Conservation (phyloP, 1,284 basidiomycete genomes). For the Hemileia vastatrix region DNA sequence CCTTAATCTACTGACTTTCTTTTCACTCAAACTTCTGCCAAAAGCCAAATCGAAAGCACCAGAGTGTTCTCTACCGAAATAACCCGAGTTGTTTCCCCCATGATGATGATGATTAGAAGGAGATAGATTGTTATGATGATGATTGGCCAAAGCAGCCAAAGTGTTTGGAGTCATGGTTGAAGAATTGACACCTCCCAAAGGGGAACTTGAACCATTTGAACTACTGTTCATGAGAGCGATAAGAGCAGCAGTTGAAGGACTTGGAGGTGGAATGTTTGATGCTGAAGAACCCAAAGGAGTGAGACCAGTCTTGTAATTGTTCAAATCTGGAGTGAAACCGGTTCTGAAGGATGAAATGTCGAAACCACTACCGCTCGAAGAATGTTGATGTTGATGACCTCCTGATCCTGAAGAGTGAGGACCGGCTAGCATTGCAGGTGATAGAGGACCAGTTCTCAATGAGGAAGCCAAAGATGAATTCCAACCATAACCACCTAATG, state of each 20-base stretch:
- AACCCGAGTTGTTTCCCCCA: too few relatives aligned
- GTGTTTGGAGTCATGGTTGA: slow-evolving; percentile 74
- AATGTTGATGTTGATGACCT: slow-evolving; percentile 34
- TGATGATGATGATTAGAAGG: too few relatives aligned
- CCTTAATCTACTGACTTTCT: neutral
- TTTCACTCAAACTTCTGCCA: slow-evolving; percentile 26
- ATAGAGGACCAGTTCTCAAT: slow-evolving; percentile 77
- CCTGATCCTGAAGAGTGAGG: slow-evolving; percentile 51
- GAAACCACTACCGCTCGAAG: slow-evolving; percentile 49
- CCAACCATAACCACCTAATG: neutral
- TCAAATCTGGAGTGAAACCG: slow-evolving; percentile 64
- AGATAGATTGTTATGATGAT: too few relatives aligned
- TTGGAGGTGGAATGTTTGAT: slow-evolving; percentile 74
- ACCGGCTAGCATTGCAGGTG: slow-evolving; percentile 87
- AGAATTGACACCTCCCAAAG: slow-evolving; percentile 2
- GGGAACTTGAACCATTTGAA: slow-evolving; percentile 47
- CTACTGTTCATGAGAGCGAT: slow-evolving; percentile 77
- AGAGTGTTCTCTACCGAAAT: too few relatives aligned
- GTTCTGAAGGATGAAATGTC: slow-evolving; percentile 58
- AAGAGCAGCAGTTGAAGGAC: slow-evolving; percentile 84
- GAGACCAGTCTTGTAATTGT: too few relatives aligned
- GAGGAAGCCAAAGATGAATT: slow-evolving; percentile 52
- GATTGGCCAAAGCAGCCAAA: too few relatives aligned
- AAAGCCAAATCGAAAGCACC: slow-evolving; percentile 32
- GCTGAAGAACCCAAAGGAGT: too few relatives aligned